These are phyloP conservation scores for Rostrohypoxylon terebratum DNA, from an alignment of 495 filamentous ascomycete genomes.

Conservation along the genomic window DNA sequence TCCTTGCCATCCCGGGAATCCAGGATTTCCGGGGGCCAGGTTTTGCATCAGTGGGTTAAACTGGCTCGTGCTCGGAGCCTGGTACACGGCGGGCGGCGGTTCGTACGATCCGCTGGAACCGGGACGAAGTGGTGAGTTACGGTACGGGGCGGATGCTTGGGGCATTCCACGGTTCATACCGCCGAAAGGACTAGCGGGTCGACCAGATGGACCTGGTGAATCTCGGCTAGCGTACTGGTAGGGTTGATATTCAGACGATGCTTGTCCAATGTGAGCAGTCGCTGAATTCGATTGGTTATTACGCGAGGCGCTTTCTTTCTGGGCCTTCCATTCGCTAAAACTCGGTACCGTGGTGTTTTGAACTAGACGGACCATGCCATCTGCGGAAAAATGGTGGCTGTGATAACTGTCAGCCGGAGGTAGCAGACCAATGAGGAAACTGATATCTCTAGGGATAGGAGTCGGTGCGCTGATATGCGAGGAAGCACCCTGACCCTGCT, in stretches of 20 bases:
- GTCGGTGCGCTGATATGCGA: constrained; percentile 52
- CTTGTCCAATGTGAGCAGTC: constrained; percentile 50
- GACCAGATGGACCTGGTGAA: constrained; percentile 53
- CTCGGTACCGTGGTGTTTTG: constrained; percentile 72
- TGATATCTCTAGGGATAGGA: constrained; percentile 80
- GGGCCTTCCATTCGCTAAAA: constrained; percentile 60
- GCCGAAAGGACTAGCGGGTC: constrained; percentile 55
- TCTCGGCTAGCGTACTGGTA: constrained; percentile 53
- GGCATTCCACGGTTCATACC: constrained; percentile 45
- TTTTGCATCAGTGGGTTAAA: constrained; percentile 45
- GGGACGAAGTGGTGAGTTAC: constrained; percentile 59
- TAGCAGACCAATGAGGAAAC: constrained; percentile 83
- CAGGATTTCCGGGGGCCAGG: constrained; percentile 27
- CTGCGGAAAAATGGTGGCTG: constrained; percentile 71
- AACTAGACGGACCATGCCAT: constrained; percentile 78
- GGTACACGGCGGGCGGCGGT: constrained; percentile 55
- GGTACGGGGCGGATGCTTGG: constrained; percentile 51
- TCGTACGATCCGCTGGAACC: constrained; percentile 60
- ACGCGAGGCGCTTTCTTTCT: constrained; percentile 29
- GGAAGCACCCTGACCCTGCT: constrained; percentile 60
- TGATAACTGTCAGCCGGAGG: constrained; percentile 80
- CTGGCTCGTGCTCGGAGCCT: constrained; percentile 33
- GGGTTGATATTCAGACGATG: constrained; percentile 51
- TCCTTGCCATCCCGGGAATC: constrained; percentile 40
- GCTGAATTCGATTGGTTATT: constrained; percentile 36